Evolutionary conservation across 225 moss, liverwort and hornwort genomes (phyloP).

Genomic region (Polytrichum formosum): DNA sequence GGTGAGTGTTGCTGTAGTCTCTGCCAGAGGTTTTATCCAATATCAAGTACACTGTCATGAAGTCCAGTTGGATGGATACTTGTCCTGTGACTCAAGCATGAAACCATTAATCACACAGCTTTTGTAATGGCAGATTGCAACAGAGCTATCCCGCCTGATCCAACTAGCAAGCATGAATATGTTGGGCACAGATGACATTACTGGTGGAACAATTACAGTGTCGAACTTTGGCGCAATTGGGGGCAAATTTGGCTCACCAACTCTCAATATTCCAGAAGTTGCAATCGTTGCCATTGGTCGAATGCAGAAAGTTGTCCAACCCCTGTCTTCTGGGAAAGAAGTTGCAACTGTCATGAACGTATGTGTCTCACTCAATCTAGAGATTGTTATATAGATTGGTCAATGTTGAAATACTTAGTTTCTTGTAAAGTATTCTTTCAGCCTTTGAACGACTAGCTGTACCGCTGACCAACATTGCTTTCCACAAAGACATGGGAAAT

Average conservation of each 20-base stretch:
- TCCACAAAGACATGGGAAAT: too few species aligned
- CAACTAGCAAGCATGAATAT: constrained; percentile 70
- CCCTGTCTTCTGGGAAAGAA: constrained; percentile 24
- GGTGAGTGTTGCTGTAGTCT: constrained; percentile 22
- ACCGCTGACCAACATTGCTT: too few species aligned
- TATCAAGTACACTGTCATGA: too few species aligned
- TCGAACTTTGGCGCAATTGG: constrained; percentile 90
- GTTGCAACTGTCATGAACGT: constrained; percentile 56
- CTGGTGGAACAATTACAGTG: constrained; percentile 86
- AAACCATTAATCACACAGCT: neutral
- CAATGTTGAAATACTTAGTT: neutral
- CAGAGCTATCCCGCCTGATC: constrained; percentile 67
- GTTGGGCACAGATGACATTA: constrained; percentile 66
- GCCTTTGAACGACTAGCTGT: too few species aligned
- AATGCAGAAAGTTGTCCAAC: constrained; percentile 62
- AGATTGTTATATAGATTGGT: neutral
- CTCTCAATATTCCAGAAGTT: constrained; percentile 84
- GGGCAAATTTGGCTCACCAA: constrained; percentile 80
- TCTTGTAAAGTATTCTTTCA: too few species aligned
- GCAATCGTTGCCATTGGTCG: constrained; percentile 91
- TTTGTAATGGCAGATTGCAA: constrained; percentile 62
- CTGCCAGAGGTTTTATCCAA: too few species aligned
- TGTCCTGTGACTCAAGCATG: neutral
- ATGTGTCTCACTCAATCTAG: constrained; percentile 9
- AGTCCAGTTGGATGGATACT: too few species aligned